Evolutionary conservation across 2,329 filamentous ascomycete species (phyloP).

Genomic region (Microdochium paspali): DNA sequence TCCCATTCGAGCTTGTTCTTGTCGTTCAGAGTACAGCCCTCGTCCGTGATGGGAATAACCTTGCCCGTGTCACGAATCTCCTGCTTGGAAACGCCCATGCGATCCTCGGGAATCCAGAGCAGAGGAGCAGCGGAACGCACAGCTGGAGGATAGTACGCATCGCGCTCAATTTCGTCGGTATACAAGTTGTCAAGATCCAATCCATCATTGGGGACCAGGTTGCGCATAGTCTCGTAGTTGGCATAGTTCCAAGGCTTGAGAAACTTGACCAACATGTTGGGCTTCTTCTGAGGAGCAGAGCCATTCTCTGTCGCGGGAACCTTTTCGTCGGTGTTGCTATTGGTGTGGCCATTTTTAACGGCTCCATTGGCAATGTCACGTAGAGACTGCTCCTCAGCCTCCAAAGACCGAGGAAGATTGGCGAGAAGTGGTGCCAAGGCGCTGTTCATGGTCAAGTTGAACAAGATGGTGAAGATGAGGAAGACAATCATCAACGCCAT

Average conservation of each 20-base stretch:
- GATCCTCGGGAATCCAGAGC: slow-evolving; percentile 79
- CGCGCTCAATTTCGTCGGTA: slow-evolving; percentile 46
- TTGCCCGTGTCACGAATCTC: slow-evolving; percentile 65
- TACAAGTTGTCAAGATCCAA: slow-evolving; percentile 45
- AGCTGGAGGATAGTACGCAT: slow-evolving; percentile 68
- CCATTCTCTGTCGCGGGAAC: slow-evolving; percentile 11
- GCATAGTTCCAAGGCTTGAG: slow-evolving; percentile 70
- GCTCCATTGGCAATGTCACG: slow-evolving; percentile 13
- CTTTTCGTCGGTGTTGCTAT: slow-evolving; percentile 14
- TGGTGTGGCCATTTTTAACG: slow-evolving; percentile 6
- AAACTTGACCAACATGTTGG: slow-evolving; percentile 56
- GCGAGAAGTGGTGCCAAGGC: slow-evolving; percentile 68
- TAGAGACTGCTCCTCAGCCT: slow-evolving; percentile 32
- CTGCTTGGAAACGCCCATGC: slow-evolving; percentile 64
- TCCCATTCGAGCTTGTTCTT: slow-evolving; percentile 42
- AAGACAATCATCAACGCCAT: slow-evolving; percentile 69
- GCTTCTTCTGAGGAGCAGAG: slow-evolving; percentile 29
- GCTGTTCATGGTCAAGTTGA: slow-evolving; percentile 64
- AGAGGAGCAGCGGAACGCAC: slow-evolving; percentile 53
- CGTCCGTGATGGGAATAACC: slow-evolving; percentile 72
- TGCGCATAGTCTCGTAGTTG: slow-evolving; percentile 62
- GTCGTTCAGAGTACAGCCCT: slow-evolving; percentile 60
- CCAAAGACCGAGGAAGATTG: slow-evolving; percentile 67
- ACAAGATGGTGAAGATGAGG: slow-evolving; percentile 65
- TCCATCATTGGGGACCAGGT: slow-evolving; percentile 53